Evolutionary conservation across 2,329 filamentous ascomycete genomes (phyloP), one percentile per base, ranked within the genome.

Genomic region (Huntiella decipiens): DNA sequence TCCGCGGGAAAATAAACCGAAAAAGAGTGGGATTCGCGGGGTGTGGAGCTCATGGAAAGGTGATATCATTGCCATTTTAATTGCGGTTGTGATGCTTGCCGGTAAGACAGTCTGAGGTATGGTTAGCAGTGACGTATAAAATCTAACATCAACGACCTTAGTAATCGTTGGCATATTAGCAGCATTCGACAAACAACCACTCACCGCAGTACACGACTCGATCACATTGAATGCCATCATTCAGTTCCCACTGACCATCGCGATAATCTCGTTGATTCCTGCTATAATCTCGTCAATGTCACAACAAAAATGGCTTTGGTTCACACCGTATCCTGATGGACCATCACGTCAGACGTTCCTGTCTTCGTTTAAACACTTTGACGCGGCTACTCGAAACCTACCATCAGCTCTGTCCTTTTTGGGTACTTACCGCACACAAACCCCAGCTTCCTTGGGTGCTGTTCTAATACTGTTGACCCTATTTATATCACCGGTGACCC

Each of bases 301-400:
- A 4, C 57, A 60, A 53, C 54, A 57, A 40, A 60, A 56, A 47
- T 59, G 58, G 57, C 58, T 59, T 48, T 57, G 54, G 50, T 58
- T 59, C 44, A 12, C 28, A 12, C 28, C 40, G 34, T 3, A 28
- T 4, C 22, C 11, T 13, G 11, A 13, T 12, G 28, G 17, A 1
- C 28, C 12, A 12, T 10, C 22, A 7, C 22, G 22, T 28, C 54
- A 52, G 6, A 45, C 54, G 1, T 58, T 34, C 37, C 43, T 49
- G n/a, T 45, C 48, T 11, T 56, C 59, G 44, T 58, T 57, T n/a
- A 40, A 52, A 36, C 49, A 49, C 4, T 57, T 57, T 38, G 57
- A 60, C 33, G 50, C 55, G 33, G 56, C 56, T 5, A 54, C 44
- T 36, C 52, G 56, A 0, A 48, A 51, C 15, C 54, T 55, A 2